These are phyloP conservation scores for Luzula sylvatica DNA, from an alignment of 176 grass and related monocot genomes.

Conservation along the genomic window DNA sequence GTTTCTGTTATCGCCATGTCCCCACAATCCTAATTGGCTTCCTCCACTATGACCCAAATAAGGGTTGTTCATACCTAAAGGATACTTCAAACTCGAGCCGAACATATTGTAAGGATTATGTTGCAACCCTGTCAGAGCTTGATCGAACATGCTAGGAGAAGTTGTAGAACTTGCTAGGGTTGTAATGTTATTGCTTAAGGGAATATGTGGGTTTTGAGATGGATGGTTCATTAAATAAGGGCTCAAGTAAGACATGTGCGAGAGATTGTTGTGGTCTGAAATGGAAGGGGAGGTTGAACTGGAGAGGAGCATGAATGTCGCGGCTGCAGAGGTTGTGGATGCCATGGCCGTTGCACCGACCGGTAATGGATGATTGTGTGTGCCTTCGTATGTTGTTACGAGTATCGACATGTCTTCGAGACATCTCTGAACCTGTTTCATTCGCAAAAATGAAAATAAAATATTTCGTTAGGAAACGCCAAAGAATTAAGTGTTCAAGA, in stretches of 20 bases:
- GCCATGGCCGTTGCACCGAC: slow-evolving; percentile 92
- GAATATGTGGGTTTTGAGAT: slow-evolving; percentile 21
- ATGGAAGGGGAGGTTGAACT: slow-evolving; percentile 41
- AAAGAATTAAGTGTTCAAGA: neutral
- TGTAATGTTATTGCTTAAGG: slow-evolving; percentile 10
- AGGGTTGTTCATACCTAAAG: slow-evolving; percentile 26
- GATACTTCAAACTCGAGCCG: slow-evolving; percentile 26
- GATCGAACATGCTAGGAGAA: slow-evolving; percentile 17
- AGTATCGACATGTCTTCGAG: slow-evolving; percentile 93
- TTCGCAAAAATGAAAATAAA: neutral
- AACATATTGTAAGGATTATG: slow-evolving; percentile 17
- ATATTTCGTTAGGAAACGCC: too few relatives aligned
- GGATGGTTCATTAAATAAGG: slow-evolving; percentile 46
- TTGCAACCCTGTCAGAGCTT: neutral
- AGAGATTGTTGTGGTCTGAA: slow-evolving; percentile 28
- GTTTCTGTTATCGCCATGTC: slow-evolving; percentile 12
- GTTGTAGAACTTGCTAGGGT: slow-evolving; percentile 11
- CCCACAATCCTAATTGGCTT: slow-evolving; percentile 35
- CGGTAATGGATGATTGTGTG: slow-evolving; percentile 94
- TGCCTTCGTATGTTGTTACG: slow-evolving; percentile 94
- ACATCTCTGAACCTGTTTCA: slow-evolving; percentile 73
- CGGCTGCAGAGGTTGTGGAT: slow-evolving; percentile 49
- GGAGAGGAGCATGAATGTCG: slow-evolving; percentile 71
- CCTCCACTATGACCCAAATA: neutral
- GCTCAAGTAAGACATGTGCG: slow-evolving; percentile 45